These are phyloP conservation scores for Besnoitia besnoiti DNA, from an alignment of 169 alveolate species.

Conservation along the genomic window DNA sequence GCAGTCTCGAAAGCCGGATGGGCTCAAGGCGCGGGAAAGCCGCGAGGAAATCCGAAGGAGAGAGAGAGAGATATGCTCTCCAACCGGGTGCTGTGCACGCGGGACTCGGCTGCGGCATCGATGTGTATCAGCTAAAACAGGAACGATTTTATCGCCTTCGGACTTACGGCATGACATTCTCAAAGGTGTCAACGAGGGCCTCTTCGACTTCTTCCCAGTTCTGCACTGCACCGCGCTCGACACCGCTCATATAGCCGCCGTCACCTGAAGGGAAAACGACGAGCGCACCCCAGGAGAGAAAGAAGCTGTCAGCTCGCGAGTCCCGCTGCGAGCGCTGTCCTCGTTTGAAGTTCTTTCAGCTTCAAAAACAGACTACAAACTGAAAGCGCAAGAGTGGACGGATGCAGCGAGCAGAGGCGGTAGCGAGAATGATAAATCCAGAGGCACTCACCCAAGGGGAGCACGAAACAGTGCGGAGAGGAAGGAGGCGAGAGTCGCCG, in stretches of 20 bases:
- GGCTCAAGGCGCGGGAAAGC: too few species aligned
- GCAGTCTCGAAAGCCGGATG: too few species aligned
- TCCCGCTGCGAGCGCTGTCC: too few species aligned
- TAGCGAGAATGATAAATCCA: too few species aligned
- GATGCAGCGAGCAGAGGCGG: too few species aligned
- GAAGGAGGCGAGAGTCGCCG: too few species aligned
- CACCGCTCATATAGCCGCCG: not conserved
- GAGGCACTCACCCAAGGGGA: too few species aligned
- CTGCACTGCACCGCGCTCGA: conserved; percentile 5
- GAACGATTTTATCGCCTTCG: not conserved
- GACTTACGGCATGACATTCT: conserved; percentile 1
- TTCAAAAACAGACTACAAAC: too few species aligned
- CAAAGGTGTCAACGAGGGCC: not conserved
- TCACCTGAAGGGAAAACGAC: not conserved
- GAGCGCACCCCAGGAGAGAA: not conserved
- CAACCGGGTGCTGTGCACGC: not conserved
- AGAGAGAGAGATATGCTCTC: not conserved
- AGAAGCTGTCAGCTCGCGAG: not conserved
- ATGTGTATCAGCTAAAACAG: not conserved
- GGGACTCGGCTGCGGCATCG: not conserved
- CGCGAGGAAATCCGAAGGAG: not conserved
- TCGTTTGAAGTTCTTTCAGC: too few species aligned
- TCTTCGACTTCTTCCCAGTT: conserved; percentile 38
- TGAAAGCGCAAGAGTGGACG: too few species aligned
- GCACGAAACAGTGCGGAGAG: too few species aligned